phyloP scores from a whole-genome alignment of 345 rosid species.

The Syzygium aromaticum region DNA sequence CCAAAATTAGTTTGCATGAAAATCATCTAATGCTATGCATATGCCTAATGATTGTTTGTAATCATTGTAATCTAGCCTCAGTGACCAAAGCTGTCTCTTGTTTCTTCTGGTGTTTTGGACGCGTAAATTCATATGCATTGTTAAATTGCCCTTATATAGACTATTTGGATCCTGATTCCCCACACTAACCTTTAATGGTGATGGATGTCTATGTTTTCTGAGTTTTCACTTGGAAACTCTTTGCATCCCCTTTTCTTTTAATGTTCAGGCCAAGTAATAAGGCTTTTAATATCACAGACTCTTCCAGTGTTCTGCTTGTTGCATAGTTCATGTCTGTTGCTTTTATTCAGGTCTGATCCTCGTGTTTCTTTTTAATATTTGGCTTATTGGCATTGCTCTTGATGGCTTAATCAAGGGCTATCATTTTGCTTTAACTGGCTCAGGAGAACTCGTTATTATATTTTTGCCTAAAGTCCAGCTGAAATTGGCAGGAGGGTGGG shows the following conservation, averaged over 20 bases:
- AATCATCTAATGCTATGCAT: background rate
- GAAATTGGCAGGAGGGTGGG: background rate
- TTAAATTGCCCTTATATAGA: background rate
- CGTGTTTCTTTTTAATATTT: background rate
- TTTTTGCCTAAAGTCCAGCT: background rate
- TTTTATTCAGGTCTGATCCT: background rate
- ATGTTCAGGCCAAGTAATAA: background rate
- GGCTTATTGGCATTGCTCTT: background rate
- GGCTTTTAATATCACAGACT: background rate
- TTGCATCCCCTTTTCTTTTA: background rate
- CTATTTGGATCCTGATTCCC: background rate
- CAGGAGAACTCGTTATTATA: background rate
- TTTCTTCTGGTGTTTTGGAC: background rate
- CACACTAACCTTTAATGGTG: background rate
- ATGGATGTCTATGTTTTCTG: background rate
- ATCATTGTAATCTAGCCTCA: background rate
- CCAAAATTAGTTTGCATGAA: background rate
- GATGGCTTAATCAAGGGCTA: background rate
- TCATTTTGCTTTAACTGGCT: background rate
- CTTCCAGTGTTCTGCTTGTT: background rate
- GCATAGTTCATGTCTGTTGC: background rate
- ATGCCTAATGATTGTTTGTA: background rate
- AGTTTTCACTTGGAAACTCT: background rate
- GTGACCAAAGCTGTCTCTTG: background rate
- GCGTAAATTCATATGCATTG: background rate